Evolutionary conservation across 257 asterid species (phyloP), one percentile per base, ranked within the genome.

Genomic region (Solanum dulcamara): DNA sequence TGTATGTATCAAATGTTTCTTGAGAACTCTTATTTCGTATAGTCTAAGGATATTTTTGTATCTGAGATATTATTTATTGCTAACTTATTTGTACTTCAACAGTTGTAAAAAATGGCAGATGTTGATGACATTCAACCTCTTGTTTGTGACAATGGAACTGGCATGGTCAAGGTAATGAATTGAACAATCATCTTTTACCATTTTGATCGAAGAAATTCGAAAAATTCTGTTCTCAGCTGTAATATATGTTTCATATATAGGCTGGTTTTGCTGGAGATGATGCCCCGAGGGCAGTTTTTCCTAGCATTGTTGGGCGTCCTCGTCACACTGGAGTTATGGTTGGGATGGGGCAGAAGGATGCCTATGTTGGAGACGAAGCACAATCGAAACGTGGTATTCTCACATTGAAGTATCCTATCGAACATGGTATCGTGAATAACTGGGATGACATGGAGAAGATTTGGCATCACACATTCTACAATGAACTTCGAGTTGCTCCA

Each of bases 391-490:
- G 83, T 79, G 83, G 64, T 79, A 79, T 79, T 79, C 20, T 79
- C 30, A 28, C 83, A 32, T 48, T 79, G 83, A 79, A 79, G 66
- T 79, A 79, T 79, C 83, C 83, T 17, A 48, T 79, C 18, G 83
- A 79, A 79, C 64, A 79, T 48, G 83, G 83, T 48, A 79, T 79
- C 1, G 83, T 79, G 38, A 79, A 79, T 48, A 79, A 79, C 44
- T 79, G 83, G 83, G 83, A 79, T 79, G 83, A 79, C 83, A 79
- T 79, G 83, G 83, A 79, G 83, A 79, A 79, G 83, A 79, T 79
- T 79, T 79, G 83, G 83, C 83, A 79, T 32, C 83, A 79, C 44
- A 79, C 83, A 2, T 79, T 79, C 83, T 79, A 79, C 28, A 79
- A 79, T 79, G 83, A 79, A 50, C 83, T 79, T 48, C 83, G 83